phyloP scores from a whole-genome alignment of 2,329 filamentous ascomycete genomes.

The Graphiopsis chlorocephala region DNA sequence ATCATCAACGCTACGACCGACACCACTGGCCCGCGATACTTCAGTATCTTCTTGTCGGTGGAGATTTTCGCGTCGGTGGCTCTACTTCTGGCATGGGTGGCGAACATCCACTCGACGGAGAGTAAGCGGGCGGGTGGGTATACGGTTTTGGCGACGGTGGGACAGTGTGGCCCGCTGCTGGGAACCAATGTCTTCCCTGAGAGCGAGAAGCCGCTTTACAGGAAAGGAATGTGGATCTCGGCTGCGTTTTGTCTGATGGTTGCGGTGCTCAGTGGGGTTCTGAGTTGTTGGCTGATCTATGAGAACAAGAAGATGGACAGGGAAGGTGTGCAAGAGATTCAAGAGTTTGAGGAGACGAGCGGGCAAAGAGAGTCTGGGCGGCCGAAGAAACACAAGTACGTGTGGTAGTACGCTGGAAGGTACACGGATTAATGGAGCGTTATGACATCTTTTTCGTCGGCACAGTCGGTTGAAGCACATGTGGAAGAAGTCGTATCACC shows the following conservation, averaged over 20 bases:
- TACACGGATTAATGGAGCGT: background rate
- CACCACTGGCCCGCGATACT: conserved; percentile 35
- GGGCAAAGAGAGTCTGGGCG: conserved; percentile 17
- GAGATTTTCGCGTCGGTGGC: conserved; percentile 39
- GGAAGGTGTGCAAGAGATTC: conserved; percentile 33
- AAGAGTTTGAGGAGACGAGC: conserved; percentile 25
- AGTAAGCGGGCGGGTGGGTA: conserved; percentile 38
- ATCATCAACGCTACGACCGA: conserved; percentile 40
- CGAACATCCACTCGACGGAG: conserved; percentile 39
- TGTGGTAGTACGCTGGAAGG: conserved; percentile 16
- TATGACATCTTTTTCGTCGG: background rate
- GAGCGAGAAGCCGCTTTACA: conserved; percentile 45
- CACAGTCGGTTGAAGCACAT: background rate
- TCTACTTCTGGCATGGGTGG: conserved; percentile 38
- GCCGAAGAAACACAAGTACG: conserved; percentile 21
- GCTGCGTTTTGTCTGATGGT: conserved; percentile 62
- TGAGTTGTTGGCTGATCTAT: conserved; percentile 55
- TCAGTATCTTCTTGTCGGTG: conserved; percentile 41
- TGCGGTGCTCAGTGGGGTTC: conserved; percentile 50
- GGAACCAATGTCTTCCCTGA: conserved; percentile 47
- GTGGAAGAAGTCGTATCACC: no score
- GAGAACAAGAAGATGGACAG: conserved; percentile 61
- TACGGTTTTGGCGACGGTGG: conserved; percentile 39
- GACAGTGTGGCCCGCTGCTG: conserved; percentile 27
- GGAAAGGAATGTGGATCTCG: conserved; percentile 60